Evolutionary conservation across 805 yeast genomes (phyloP).

Genomic region (Saccharomyces mikatae): DNA sequence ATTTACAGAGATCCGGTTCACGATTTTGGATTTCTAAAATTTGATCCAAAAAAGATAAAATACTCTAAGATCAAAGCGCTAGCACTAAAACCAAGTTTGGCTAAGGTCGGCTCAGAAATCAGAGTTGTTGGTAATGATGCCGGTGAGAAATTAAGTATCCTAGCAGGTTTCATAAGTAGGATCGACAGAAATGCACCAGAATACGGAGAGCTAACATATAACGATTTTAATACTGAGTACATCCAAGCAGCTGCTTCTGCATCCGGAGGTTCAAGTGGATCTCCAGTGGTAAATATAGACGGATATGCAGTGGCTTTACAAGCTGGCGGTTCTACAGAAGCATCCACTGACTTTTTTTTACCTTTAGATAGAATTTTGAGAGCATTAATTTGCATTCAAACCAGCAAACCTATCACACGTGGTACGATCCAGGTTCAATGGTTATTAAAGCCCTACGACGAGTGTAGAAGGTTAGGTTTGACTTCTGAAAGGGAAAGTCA

Average conservation of each 20-base stretch:
- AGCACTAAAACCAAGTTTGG: constrained; percentile 68
- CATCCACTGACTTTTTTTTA: constrained; percentile 86
- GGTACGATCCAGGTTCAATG: constrained; percentile 92
- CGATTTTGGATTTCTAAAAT: constrained; percentile 83
- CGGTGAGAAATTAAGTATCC: constrained; percentile 83
- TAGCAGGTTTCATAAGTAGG: constrained; percentile 72
- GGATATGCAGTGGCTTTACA: constrained; percentile 86
- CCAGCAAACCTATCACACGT: constrained; percentile 53
- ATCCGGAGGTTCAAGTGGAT: constrained; percentile 91
- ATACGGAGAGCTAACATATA: constrained; percentile 79
- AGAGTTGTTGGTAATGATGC: constrained; percentile 95
- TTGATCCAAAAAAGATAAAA: constrained; percentile 62
- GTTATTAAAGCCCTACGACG: constrained; percentile 80
- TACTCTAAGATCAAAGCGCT: constrained; percentile 66
- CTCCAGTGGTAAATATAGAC: constrained; percentile 87
- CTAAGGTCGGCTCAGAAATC: constrained; percentile 86
- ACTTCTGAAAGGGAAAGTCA: constrained; percentile 61
- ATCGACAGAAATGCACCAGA: constrained; percentile 92
- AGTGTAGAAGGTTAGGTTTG: constrained; percentile 80
- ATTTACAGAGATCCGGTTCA: constrained; percentile 91
- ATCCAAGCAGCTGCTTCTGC: constrained; percentile 96
- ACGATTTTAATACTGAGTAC: constrained; percentile 89
- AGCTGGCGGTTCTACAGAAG: constrained; percentile 89
- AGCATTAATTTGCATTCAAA: constrained; percentile 69
- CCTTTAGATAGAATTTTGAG: constrained; percentile 79